Evolutionary conservation across 1,139 yeast genomes (phyloP).

Genomic region (Torulaspora globosa): DNA sequence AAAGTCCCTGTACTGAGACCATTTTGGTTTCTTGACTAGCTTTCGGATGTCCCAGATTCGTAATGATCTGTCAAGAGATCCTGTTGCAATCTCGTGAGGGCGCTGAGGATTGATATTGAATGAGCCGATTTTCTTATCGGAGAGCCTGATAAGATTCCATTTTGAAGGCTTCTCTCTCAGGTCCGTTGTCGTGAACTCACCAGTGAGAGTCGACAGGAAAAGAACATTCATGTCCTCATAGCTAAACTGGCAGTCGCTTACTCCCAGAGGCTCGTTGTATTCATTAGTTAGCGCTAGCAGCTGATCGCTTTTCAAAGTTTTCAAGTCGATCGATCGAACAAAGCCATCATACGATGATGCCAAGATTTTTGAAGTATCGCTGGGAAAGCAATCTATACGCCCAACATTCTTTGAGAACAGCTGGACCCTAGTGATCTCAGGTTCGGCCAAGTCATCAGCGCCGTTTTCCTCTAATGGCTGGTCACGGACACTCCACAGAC

Average conservation of each 20-base stretch:
- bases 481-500: slow-evolving; percentile 77
- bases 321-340: slow-evolving; percentile 65
- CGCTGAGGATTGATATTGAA: slow-evolving; percentile 71
- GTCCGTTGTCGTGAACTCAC: slow-evolving; percentile 72
- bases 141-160: slow-evolving; percentile 49
- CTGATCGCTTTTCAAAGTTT: slow-evolving; percentile 56
- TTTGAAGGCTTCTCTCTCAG: slow-evolving; percentile 44
- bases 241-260: slow-evolving; percentile 54
- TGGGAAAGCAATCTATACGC: slow-evolving; percentile 51
- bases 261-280: slow-evolving; percentile 49
- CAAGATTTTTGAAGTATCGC: slow-evolving; percentile 51
- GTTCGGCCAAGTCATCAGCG: slow-evolving; percentile 43
- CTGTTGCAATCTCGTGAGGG: slow-evolving; percentile 65
- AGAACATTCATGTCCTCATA: slow-evolving; percentile 52
- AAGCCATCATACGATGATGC: slow-evolving; percentile 87
- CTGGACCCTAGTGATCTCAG: slow-evolving; percentile 60
- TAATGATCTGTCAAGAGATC: slow-evolving; percentile 79
- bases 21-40: slow-evolving; percentile 42
- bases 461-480: slow-evolving; percentile 34
- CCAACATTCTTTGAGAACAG: slow-evolving; percentile 76
- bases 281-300: slow-evolving; percentile 52
- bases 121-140: slow-evolving; percentile 89
- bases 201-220: slow-evolving; percentile 72
- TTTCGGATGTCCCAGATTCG: slow-evolving; percentile 82
- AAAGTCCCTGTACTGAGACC: slow-evolving; percentile 47